phyloP scores from a whole-genome alignment of 192 early-diverging fungal species.

The Linnemannia zychae region DNA sequence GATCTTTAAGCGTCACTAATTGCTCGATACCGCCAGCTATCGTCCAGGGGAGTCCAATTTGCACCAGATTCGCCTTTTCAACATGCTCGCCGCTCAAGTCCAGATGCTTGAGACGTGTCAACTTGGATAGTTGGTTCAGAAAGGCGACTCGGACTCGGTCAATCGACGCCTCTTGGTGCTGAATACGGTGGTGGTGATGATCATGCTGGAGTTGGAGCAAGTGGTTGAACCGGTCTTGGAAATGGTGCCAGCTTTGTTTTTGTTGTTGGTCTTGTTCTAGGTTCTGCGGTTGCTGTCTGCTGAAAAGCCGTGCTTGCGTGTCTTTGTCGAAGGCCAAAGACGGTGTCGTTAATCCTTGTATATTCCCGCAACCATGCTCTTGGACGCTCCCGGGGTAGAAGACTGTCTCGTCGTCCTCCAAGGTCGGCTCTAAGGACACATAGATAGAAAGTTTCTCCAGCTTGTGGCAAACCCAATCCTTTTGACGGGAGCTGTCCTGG shows the following conservation, averaged over 20 bases:
- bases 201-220: not conserved
- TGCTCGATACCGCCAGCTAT: constrained; percentile 12
- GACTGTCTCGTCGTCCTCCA: not conserved
- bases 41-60: constrained; percentile 35
- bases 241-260: not conserved
- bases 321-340: not conserved
- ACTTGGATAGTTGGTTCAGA: constrained; percentile 16
- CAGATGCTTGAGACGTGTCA: constrained; percentile 19
- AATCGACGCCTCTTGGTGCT: not conserved
- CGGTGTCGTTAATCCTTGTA: not conserved
- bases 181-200: not conserved
- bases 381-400: not conserved
- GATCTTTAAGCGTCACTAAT: not conserved
- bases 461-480: constrained; percentile 22
- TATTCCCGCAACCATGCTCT: not conserved
- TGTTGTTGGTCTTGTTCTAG: not conserved
- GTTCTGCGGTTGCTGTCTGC: not conserved
- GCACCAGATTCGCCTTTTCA: constrained; percentile 22
- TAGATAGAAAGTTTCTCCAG: constrained; percentile 29
- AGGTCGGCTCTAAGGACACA: constrained; percentile 14
- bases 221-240: not conserved
- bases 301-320: not conserved
- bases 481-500: not conserved
- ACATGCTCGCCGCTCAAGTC: constrained; percentile 42
- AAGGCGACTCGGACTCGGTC: constrained; percentile 6